phyloP scores from a whole-genome alignment of 192 early-diverging fungal species.

The Podila epigama region DNA sequence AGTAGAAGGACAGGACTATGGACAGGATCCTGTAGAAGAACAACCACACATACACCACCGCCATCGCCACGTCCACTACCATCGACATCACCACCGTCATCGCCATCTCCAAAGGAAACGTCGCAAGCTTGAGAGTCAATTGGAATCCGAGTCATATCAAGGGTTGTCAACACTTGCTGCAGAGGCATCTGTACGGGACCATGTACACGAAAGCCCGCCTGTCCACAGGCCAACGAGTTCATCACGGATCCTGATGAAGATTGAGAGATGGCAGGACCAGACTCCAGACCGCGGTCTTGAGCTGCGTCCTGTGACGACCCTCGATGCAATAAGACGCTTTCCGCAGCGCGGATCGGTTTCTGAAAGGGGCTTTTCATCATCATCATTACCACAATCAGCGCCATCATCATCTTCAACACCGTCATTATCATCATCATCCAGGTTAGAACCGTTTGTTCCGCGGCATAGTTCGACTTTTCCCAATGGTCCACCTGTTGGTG shows the following conservation, averaged over 20 bases:
- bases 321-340: no score
- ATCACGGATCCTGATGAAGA: not conserved
- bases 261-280: not conserved
- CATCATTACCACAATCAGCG: no score
- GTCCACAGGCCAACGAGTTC: not conserved
- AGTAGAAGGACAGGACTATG: no score
- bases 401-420: no score
- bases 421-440: no score
- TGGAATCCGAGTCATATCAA: not conserved
- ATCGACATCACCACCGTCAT: slow-evolving; percentile 35
- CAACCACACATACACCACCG: slow-evolving; percentile 6
- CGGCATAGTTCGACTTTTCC: no score
- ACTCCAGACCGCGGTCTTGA: not conserved
- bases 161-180: not conserved
- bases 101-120: slow-evolving; percentile 16
- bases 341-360: no score
- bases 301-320: not conserved
- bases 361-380: no score
- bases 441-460: no score
- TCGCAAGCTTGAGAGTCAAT: not conserved
- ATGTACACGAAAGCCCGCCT: not conserved
- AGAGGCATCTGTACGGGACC: not conserved
- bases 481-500: no score
- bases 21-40: not conserved
- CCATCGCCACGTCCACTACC: slow-evolving; percentile 39